Evolutionary conservation across 345 rosid genomes (phyloP).

Genomic region (sweet orange (Citrus sinensis)): DVS_A1.0 CM039163.1:3134001-3134500

Average conservation of each 20-base stretch:
- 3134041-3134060: too few species aligned
- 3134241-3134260: not conserved
- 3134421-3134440: not conserved
- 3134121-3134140: too few species aligned
- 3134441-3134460: not conserved
- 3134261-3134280: not conserved
- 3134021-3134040: too few species aligned
- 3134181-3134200: too few species aligned
- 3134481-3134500: not conserved
- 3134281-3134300: conserved; percentile 1
- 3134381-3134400: not conserved
- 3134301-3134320: conserved; percentile 4
- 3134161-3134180: too few species aligned
- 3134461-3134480: not conserved
- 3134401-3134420: not conserved
- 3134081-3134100: too few species aligned
- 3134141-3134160: too few species aligned
- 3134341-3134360: conserved; percentile 13
- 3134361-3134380: not conserved
- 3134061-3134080: too few species aligned
- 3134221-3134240: too few species aligned
- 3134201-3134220: too few species aligned
- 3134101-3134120: too few species aligned
- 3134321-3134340: not conserved
- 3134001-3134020: too few species aligned